These are phyloP conservation scores for Apostasia shenzhenica DNA, from an alignment of 106 monocot species.

Conservation along the genomic window DNA sequence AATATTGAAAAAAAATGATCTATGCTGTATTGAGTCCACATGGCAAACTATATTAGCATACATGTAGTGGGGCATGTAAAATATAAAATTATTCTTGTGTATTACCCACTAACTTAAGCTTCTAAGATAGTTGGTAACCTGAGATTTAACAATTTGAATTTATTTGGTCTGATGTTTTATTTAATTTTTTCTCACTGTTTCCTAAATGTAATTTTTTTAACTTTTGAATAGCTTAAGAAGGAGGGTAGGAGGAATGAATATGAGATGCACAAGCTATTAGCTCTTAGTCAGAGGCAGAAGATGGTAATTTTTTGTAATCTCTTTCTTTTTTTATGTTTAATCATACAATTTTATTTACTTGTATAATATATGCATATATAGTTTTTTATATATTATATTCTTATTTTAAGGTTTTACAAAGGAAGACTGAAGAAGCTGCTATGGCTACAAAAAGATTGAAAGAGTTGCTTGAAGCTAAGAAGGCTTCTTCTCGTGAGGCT, in stretches of 20 bases:
- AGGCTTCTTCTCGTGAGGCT: constrained; percentile 52
- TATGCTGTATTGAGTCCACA: too few relatives aligned
- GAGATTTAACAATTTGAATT: too few relatives aligned
- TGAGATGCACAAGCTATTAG: constrained; percentile 95
- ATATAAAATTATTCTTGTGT: too few relatives aligned
- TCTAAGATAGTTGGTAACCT: too few relatives aligned
- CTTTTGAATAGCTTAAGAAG: constrained; percentile 75
- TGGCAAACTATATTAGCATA: too few relatives aligned
- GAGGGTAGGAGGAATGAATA: constrained; percentile 93
- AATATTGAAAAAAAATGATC: too few relatives aligned
- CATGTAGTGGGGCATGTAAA: too few relatives aligned
- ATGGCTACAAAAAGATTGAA: constrained; percentile 81
- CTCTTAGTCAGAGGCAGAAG: constrained; percentile 92
- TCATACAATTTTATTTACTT: not conserved
- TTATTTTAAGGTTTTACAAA: constrained; percentile 67
- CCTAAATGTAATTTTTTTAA: too few relatives aligned
- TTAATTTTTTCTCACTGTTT: too few relatives aligned
- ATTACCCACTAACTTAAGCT: too few relatives aligned
- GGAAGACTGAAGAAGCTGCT: constrained; percentile 96
- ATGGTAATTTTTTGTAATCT: constrained; percentile 43
- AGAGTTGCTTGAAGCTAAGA: constrained; percentile 80
- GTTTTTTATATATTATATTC: constrained; percentile 1
- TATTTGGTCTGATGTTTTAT: too few relatives aligned
- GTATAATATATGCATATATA: not conserved
- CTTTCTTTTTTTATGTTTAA: not conserved